phyloP scores from a whole-genome alignment of 2,329 filamentous ascomycete genomes.

The Cryphonectria radicalis region DNA sequence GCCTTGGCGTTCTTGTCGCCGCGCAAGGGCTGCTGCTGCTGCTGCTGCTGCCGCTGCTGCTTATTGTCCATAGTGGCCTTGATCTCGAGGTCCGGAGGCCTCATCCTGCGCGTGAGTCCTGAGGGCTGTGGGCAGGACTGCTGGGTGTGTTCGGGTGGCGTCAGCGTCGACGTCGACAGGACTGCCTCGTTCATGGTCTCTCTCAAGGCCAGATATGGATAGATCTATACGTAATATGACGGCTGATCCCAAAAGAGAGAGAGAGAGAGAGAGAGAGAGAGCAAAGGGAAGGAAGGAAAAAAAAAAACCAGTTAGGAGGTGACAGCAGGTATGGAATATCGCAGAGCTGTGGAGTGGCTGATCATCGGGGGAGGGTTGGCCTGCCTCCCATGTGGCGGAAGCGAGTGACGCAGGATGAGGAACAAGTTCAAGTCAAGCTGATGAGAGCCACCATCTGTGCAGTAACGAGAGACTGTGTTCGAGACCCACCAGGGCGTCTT shows the following conservation, averaged over 20 bases:
- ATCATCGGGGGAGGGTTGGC: slow-evolving; percentile 12
- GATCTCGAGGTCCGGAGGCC: slow-evolving; percentile 45
- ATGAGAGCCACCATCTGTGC: slow-evolving; percentile 1
- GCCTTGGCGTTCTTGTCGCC: slow-evolving; percentile 44
- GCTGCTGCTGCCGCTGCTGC: slow-evolving; percentile 36
- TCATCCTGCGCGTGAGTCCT: slow-evolving; percentile 39
- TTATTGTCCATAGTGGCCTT: slow-evolving; percentile 42
- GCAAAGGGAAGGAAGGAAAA: too few relatives aligned
- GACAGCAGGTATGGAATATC: not conserved
- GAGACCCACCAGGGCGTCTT: slow-evolving; percentile 1
- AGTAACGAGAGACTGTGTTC: slow-evolving; percentile 15
- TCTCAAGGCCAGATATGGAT: not conserved
- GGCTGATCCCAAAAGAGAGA: not conserved
- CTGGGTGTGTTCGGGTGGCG: not conserved
- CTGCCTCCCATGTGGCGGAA: slow-evolving; percentile 14
- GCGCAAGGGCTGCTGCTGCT: slow-evolving; percentile 41
- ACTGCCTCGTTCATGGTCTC: slow-evolving; percentile 14
- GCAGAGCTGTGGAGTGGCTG: slow-evolving; percentile 15
- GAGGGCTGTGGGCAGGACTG: slow-evolving; percentile 29
- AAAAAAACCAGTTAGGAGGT: not conserved
- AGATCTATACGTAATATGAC: not conserved
- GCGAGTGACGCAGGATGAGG: slow-evolving; percentile 20
- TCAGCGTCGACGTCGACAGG: not conserved
- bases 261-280: not conserved
- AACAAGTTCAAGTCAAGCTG: slow-evolving; percentile 13